These are phyloP conservation scores for Aspergillus saccharolyticus DNA, from an alignment of 495 filamentous ascomycete genomes.

Conservation along the genomic window DNA sequence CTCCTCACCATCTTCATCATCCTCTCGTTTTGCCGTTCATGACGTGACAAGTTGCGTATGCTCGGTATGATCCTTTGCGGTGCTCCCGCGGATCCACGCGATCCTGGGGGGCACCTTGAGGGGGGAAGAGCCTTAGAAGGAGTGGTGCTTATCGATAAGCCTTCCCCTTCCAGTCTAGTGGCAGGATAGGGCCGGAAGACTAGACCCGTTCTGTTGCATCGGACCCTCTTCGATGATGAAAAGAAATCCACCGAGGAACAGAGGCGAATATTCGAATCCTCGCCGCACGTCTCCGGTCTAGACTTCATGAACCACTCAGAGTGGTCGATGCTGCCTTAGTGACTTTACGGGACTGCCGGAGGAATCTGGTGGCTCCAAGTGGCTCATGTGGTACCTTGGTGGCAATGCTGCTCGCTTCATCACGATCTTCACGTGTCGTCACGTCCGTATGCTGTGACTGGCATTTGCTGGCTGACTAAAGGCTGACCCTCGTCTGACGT, in stretches of 20 bases:
- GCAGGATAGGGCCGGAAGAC: slow-evolving; percentile 13
- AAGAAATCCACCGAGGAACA: neutral
- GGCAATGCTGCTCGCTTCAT: neutral
- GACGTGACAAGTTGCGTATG: slow-evolving; percentile 39
- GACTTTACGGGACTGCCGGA: neutral
- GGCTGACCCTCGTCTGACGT: neutral
- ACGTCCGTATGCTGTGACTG: neutral
- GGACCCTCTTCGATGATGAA: slow-evolving; percentile 15
- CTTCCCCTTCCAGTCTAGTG: slow-evolving; percentile 9
- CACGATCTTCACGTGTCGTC: slow-evolving; percentile 2
- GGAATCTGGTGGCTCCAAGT: neutral
- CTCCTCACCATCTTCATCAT: neutral
- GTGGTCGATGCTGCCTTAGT: neutral
- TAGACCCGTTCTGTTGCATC: slow-evolving; percentile 22
- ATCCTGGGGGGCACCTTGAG: slow-evolving; percentile 1
- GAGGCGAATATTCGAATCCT: neutral
- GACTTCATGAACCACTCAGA: slow-evolving; percentile 2
- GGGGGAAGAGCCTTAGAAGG: no score
- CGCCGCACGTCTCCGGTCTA: slow-evolving; percentile 9
- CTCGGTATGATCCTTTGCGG: slow-evolving; percentile 3
- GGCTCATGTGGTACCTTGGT: neutral
- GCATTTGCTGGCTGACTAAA: slow-evolving; percentile 1
- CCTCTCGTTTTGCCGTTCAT: slow-evolving; percentile 13
- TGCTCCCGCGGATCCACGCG: neutral
- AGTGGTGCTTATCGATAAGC: slow-evolving; percentile 22